Evolutionary conservation across 2,329 filamentous ascomycete genomes (phyloP), one percentile per base, ranked within the genome.

Genomic region (Pseudopyricularia cyperi): DNA sequence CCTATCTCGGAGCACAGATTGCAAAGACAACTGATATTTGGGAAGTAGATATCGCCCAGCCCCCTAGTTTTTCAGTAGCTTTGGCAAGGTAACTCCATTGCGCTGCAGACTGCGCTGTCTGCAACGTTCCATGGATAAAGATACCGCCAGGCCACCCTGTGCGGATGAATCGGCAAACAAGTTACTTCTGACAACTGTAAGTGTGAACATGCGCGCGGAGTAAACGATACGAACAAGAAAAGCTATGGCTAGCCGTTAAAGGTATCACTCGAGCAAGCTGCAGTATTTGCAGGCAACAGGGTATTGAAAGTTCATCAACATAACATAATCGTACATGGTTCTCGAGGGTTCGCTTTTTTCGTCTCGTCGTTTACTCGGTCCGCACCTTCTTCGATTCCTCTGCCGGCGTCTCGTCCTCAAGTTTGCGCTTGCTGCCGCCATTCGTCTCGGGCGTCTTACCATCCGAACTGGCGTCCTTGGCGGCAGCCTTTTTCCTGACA

Each of bases 401-500:
- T 22, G 49, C 15, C 11, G 51, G 52, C 3, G 55, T 30, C 52
- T 59, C 57, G 42, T 59, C 58, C 34, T 59, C 58, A 33, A 51
- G 30, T 55, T 59, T 57, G 57, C 47, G 58, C 56, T 53, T 60
- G 49, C 8, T 59, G 57, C 28, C 44, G 35, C 49, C 35, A 11
- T 72, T 72, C 42, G 68, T 66, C 61, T 74, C 73, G 52, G 67
- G 66, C 52, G 70, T 73, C 4, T 67, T 62, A 28, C 56, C 57
- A 44, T 53, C 50, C 34, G 59, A 58, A 50, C 60, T 57, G n/a
- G 26, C 64, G 60, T 28, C 60, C 57, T 53, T 61, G 51, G 61
- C 60, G 9, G 64, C 63, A 61, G 63, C 59, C 66, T 80, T 81
- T 68, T 83, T 90, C 62, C 84, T 81, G 44, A 91, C 83, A 46